phyloP scores from a whole-genome alignment of 1,284 basidiomycete species.

The Coriolopsis trogii region DNA sequence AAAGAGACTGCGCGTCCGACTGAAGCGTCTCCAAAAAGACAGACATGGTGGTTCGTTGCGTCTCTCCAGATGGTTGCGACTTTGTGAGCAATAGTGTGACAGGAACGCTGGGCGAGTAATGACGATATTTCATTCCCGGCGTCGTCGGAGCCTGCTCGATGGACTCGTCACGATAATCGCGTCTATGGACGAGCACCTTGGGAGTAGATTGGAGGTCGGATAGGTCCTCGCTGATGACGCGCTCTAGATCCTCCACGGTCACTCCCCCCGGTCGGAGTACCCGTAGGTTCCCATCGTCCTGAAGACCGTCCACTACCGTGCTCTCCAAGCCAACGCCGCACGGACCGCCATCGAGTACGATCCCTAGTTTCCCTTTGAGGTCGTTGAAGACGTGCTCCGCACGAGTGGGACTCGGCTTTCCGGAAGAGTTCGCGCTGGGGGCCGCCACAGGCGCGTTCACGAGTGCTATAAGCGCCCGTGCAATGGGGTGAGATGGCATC shows the following conservation, averaged over 20 bases:
- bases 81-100: conserved; percentile 73
- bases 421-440: conserved; percentile 94
- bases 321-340: conserved; percentile 94
- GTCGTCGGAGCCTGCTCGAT: conserved; percentile 86
- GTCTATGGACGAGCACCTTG: conserved; percentile 71
- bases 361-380: conserved; percentile 70
- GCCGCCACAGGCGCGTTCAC: conserved; percentile 85
- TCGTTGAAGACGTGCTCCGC: conserved; percentile 87
- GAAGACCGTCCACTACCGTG: conserved; percentile 90
- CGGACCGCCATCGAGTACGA: conserved; percentile 92
- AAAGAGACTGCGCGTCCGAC: conserved; percentile 14
- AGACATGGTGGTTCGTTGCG: conserved; percentile 33
- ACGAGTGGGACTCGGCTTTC: conserved; percentile 93
- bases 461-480: conserved; percentile 85
- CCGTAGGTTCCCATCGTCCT: conserved; percentile 73
- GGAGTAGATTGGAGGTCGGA: conserved; percentile 41
- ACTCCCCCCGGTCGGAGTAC: conserved; percentile 93
- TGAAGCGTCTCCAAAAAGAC: conserved; percentile 47
- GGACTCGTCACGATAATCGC: conserved; percentile 69
- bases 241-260: conserved; percentile 86
- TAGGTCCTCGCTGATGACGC: conserved; percentile 51
- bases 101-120: conserved; percentile 91
- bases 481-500: conserved; percentile 94
- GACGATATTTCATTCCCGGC: conserved; percentile 99
- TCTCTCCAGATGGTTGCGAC: conserved; percentile 40